A percentile compares a stretch with the other conserved stretches of the same genome.
These are phyloP conservation scores for Pichia sp. DNA, from an alignment of 1,139 yeast genomes.

Conservation along the genomic window DNA sequence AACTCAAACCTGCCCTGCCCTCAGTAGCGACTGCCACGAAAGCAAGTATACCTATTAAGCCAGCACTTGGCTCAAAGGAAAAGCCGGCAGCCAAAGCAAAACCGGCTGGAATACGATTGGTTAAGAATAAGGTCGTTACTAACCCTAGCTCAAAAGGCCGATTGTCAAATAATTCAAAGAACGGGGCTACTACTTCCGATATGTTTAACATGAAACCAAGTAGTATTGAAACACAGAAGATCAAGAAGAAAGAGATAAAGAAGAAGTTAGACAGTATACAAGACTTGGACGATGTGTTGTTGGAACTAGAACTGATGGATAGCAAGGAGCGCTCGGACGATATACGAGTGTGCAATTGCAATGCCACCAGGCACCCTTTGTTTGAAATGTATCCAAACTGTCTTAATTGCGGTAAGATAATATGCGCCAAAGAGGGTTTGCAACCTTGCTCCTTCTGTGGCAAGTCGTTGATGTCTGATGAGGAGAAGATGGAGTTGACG, in stretches of 20 bases:
- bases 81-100: neutral
- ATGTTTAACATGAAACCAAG: slow-evolving; percentile 26
- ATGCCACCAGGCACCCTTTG: slow-evolving; percentile 80
- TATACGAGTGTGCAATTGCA: slow-evolving; percentile 59
- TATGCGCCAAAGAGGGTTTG: slow-evolving; percentile 84
- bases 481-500: slow-evolving; percentile 59
- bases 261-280: slow-evolving; percentile 43
- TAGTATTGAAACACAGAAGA: slow-evolving; percentile 15
- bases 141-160: slow-evolving; percentile 7
- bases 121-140: slow-evolving; percentile 5
- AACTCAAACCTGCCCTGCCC: too few relatives aligned
- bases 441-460: slow-evolving; percentile 87
- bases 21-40: too few relatives aligned
- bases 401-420: slow-evolving; percentile 87
- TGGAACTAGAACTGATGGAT: slow-evolving; percentile 37
- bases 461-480: slow-evolving; percentile 52
- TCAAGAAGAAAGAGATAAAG: slow-evolving; percentile 18
- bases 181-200: slow-evolving; percentile 27
- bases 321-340: slow-evolving; percentile 16
- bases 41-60: too few relatives aligned
- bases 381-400: slow-evolving; percentile 93
- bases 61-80: too few relatives aligned
- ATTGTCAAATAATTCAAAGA: slow-evolving; percentile 13
- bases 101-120: slow-evolving; percentile 9
- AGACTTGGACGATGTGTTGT: slow-evolving; percentile 50